A percentile compares a stretch with the other conserved stretches of the same genome.
Evolutionary conservation across 164 flowering plant species (phyloP).

Genomic region (Warburgia ugandensis): DNA sequence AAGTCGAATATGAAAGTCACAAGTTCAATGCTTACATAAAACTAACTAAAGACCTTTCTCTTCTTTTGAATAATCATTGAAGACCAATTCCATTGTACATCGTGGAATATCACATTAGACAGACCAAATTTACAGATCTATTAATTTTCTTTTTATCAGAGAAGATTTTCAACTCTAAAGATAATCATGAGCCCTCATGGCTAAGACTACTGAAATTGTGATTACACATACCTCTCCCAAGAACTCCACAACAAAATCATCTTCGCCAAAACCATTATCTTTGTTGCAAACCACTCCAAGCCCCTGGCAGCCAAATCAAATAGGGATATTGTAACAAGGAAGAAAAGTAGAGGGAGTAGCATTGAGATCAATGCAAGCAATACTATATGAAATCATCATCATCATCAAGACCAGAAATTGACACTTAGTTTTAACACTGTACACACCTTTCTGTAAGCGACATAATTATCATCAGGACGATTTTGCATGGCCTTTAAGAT

Average conservation of each 20-base stretch:
- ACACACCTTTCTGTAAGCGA: constrained; percentile 90
- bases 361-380: not conserved
- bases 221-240: constrained; percentile 90
- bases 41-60: no score
- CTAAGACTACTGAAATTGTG: no score
- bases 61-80: no score
- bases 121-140: no score
- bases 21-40: no score
- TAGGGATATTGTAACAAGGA: not conserved
- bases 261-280: constrained; percentile 74
- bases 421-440: not conserved
- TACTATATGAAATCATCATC: not conserved
- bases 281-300: constrained; percentile 98
- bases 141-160: no score
- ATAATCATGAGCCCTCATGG: no score
- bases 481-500: constrained; percentile 61
- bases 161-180: no score
- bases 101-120: no score
- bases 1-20: no score
- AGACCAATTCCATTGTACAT: no score
- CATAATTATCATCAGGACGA: constrained; percentile 92
- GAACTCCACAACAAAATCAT: constrained; percentile 99
- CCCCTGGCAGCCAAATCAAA: no score
- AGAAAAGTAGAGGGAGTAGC: constrained; percentile 2
- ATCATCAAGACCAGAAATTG: not conserved